phyloP scores from a whole-genome alignment of 2,329 filamentous ascomycete species.

The Stemphylium vesicarium region DNA sequence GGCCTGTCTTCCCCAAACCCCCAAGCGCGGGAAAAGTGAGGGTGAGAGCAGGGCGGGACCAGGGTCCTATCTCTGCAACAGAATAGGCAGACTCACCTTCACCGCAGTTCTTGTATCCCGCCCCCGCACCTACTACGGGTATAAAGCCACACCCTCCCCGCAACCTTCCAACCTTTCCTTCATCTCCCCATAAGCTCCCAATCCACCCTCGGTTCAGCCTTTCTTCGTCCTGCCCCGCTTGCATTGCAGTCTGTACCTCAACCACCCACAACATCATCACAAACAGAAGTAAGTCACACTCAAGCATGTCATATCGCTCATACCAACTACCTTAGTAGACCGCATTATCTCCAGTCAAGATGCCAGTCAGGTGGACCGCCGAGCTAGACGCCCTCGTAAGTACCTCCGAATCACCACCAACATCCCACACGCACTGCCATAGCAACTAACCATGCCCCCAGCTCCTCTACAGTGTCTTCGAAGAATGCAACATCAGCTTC shows the following conservation, averaged over 20 bases:
- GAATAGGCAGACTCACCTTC: conserved; percentile 15
- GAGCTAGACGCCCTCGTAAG: conserved; percentile 31
- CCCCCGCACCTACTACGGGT: not conserved
- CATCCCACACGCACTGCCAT: too few species aligned
- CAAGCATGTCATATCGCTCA: not conserved
- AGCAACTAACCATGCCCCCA: conserved; percentile 11
- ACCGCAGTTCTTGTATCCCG: not conserved
- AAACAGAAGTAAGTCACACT: not conserved
- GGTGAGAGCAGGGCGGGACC: not conserved
- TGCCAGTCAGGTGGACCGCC: conserved; percentile 28
- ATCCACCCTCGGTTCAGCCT: not conserved
- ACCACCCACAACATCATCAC: too few species aligned
- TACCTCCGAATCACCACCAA: not conserved
- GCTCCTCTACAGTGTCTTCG: conserved; percentile 30
- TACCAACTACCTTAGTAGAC: not conserved
- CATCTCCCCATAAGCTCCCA: not conserved
- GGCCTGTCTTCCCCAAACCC: too few species aligned
- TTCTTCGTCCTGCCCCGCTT: not conserved
- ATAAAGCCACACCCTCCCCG: not conserved
- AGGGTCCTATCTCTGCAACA: not conserved
- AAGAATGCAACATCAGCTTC: conserved; percentile 16
- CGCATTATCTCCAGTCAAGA: conserved; percentile 5
- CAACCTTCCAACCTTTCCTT: not conserved
- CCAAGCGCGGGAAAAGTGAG: not conserved
- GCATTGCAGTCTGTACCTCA: not conserved